Conservation (phyloP, 2,329 filamentous ascomycete species). For the Exophiala xenobiotica region DNA sequence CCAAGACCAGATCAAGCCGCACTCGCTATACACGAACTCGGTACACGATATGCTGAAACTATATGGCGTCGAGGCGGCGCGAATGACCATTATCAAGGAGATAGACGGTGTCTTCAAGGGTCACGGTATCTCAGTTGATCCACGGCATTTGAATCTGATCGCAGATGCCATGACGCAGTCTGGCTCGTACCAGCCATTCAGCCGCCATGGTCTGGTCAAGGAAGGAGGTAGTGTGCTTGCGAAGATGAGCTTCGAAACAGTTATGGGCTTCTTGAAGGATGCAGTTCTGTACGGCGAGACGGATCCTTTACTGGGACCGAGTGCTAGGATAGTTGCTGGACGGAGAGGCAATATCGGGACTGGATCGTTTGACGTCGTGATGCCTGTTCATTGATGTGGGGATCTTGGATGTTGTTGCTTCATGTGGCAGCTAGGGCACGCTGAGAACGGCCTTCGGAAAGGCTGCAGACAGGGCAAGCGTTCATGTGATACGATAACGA, state of each 20-base stretch:
- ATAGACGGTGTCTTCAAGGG: slow-evolving; percentile 80
- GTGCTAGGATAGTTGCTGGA: slow-evolving; percentile 84
- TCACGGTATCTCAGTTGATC: slow-evolving; percentile 90
- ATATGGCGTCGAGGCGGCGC: slow-evolving; percentile 92
- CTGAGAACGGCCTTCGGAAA: no score
- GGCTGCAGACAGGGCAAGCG: no score
- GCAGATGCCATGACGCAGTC: slow-evolving; percentile 97
- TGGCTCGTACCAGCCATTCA: slow-evolving; percentile 87
- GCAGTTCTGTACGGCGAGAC: slow-evolving; percentile 86
- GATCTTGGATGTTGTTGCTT: no score
- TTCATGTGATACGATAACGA: no score
- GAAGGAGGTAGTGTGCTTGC: slow-evolving; percentile 87
- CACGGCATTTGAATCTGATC: slow-evolving; percentile 90
- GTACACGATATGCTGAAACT: slow-evolving; percentile 78
- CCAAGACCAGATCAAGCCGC: slow-evolving; percentile 78
- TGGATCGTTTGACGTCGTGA: slow-evolving; percentile 83
- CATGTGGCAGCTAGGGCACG: no score
- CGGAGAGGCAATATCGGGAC: slow-evolving; percentile 80
- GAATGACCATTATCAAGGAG: slow-evolving; percentile 82
- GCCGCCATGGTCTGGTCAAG: slow-evolving; percentile 76
- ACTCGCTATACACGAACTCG: slow-evolving; percentile 87
- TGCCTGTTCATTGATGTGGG: slow-evolving; percentile 24
- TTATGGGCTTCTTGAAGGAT: slow-evolving; percentile 87
- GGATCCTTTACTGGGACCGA: slow-evolving; percentile 83
- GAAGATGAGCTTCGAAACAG: slow-evolving; percentile 99